Conservation (phyloP, 371 early-diverging fungal species). For the Mucor circinelloides region DNA sequence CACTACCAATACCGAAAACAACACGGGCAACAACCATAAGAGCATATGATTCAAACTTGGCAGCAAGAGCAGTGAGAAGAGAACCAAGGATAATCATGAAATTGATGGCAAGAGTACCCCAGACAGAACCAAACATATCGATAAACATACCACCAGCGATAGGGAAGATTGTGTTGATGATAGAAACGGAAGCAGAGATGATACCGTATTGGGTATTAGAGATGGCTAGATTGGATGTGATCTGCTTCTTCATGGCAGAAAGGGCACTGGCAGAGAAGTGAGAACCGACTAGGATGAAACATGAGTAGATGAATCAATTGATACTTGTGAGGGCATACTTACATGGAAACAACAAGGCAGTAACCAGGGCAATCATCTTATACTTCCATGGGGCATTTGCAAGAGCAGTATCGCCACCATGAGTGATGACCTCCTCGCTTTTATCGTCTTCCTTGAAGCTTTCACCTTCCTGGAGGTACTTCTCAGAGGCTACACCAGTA, state of each 20-base stretch:
- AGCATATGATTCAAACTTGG: conserved; percentile 37
- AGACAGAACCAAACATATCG: conserved; percentile 54
- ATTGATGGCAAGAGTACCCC: conserved; percentile 51
- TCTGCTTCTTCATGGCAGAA: conserved; percentile 41
- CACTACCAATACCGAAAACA: conserved; percentile 58
- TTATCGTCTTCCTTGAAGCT: conserved; percentile 5
- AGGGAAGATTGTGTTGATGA: conserved; percentile 59
- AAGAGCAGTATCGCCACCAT: conserved; percentile 31
- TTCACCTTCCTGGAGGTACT: conserved; percentile 9
- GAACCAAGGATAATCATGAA: conserved; percentile 47
- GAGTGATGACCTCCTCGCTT: conserved; percentile 2
- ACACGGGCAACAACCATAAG: conserved; percentile 56
- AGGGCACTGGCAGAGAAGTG: conserved; percentile 43
- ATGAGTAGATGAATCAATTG: neutral
- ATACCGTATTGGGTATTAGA: conserved; percentile 59
- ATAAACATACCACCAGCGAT: conserved; percentile 54
- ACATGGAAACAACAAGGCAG: conserved; percentile 36
- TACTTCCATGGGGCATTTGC: conserved; percentile 42
- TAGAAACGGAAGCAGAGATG: conserved; percentile 48
- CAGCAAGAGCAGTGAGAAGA: conserved; percentile 49
- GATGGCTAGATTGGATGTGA: conserved; percentile 37
- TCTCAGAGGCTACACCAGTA: conserved; percentile 1
- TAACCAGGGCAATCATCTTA: conserved; percentile 31
- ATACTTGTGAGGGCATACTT: neutral
- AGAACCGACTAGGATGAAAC: conserved; percentile 32